Evolutionary conservation across 2,329 filamentous ascomycete species (phyloP), one percentile per base, ranked within the genome.

Genomic region (Penicillium janthinellum): DNA sequence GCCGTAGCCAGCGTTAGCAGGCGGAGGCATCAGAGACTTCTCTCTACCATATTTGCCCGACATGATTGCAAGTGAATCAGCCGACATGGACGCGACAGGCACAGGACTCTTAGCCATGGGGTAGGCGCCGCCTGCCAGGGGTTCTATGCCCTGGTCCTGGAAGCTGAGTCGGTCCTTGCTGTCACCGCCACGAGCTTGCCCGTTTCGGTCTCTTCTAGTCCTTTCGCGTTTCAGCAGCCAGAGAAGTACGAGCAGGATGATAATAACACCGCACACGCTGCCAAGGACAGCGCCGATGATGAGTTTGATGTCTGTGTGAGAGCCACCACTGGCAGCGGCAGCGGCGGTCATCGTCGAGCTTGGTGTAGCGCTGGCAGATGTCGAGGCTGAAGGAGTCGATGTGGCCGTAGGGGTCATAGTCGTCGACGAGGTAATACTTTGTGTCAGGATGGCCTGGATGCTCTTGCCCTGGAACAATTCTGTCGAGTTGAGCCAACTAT

Each of bases 281-380:
- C 93, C 92, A 0, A 98, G 82, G 0, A 90, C 90, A 53, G 91
- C 90, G 37, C 91, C 93, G 1, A 97, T 83, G 31, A 96, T 89
- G 7, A 86, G 86, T 66, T 82, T 76, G 25, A 49, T 28, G 41
- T 59, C 39, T 4, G 70, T 70, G 41, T 70, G 63, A 38, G 60
- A 66, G 34, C 73, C 62, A 28, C 68, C 65, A 61, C 71, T 65
- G 57, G 67, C 66, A 42, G 71, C 73, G 31, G 71, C 73, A 41
- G 77, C 74, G 25, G 73, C 70, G 28, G 73, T 73, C 39, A 77
- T 74, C 31, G 73, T 70, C 31, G 73, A 62, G n/a, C 72, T 54
- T 12, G 67, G 59, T 41, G 74, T 65, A 15, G 74, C 65, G 4
- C 78, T 70, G 12, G 75, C 62, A 37, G 75, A 64, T 1, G 77